Conservation (phyloP, 2,329 filamentous ascomycete species). For the Elsinoe necatrix region DNA sequence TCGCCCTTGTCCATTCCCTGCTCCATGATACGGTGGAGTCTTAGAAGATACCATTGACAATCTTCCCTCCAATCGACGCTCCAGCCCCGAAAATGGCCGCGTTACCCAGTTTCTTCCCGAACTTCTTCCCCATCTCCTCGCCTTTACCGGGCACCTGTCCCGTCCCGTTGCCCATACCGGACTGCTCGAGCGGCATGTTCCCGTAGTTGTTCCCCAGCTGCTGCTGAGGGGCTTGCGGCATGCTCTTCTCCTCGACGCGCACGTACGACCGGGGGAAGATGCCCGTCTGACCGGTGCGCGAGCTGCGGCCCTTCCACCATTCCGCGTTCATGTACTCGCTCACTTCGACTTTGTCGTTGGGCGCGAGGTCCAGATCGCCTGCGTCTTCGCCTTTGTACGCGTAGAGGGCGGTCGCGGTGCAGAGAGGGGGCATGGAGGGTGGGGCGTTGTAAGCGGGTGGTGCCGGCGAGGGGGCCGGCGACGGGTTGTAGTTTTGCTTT, state of each 20-base stretch:
- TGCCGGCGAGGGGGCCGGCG: conserved; percentile 35
- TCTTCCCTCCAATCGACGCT: conserved; percentile 79
- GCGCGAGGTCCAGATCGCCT: conserved; percentile 72
- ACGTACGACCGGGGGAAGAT: conserved; percentile 96
- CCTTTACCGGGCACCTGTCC: conserved; percentile 54
- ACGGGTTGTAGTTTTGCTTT: conserved; percentile 31
- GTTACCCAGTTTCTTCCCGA: conserved; percentile 87
- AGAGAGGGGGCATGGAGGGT: conserved; percentile 47
- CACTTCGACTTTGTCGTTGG: conserved; percentile 71
- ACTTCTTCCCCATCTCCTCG: conserved; percentile 77
- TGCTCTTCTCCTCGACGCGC: conserved; percentile 57
- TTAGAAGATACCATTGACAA: conserved; percentile 83
- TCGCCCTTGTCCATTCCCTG: background rate
- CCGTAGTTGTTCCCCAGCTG: conserved; percentile 48
- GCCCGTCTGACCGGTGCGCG: conserved; percentile 73
- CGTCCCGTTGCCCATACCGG: conserved; percentile 38
- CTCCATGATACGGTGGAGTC: background rate
- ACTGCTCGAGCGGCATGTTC: conserved; percentile 71
- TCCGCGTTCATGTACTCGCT: conserved; percentile 92
- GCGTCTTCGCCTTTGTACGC: conserved; percentile 70
- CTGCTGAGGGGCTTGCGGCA: conserved; percentile 31
- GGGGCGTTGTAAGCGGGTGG: conserved; percentile 46
- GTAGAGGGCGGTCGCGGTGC: conserved; percentile 73
- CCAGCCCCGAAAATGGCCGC: conserved; percentile 86
- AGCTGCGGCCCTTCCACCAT: conserved; percentile 90